Conservation (phyloP, 2,329 filamentous ascomycete species). For the Cadophora gregata region DNA sequence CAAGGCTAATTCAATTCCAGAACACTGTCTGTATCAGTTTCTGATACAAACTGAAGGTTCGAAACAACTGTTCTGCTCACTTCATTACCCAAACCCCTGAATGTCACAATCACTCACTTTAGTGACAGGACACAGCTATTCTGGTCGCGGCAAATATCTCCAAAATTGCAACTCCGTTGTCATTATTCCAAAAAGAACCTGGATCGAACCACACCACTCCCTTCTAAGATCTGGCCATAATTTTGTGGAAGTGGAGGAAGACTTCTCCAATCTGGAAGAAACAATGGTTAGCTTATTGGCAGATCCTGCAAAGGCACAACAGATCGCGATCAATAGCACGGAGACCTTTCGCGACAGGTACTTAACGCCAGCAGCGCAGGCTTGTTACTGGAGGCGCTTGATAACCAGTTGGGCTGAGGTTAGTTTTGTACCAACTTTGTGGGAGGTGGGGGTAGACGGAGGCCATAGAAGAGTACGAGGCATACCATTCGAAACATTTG, state of each 20-base stretch:
- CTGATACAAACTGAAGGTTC: slow-evolving; percentile 57
- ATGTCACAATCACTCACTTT: neutral
- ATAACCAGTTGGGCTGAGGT: slow-evolving; percentile 30
- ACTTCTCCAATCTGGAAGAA: slow-evolving; percentile 48
- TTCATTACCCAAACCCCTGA: neutral
- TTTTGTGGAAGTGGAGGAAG: slow-evolving; percentile 53
- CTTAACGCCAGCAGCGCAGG: slow-evolving; percentile 58
- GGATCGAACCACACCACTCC: slow-evolving; percentile 16
- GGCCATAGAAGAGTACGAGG: slow-evolving; percentile 13
- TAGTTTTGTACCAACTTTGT: slow-evolving; percentile 8
- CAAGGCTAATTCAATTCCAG: slow-evolving; percentile 52
- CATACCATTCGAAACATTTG: slow-evolving; percentile 21
- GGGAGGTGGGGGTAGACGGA: neutral
- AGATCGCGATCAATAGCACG: slow-evolving; percentile 48
- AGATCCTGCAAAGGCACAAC: slow-evolving; percentile 51
- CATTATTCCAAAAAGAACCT: slow-evolving; percentile 22
- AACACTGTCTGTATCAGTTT: slow-evolving; percentile 61
- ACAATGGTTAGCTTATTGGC: slow-evolving; percentile 50
- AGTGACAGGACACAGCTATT: slow-evolving; percentile 13
- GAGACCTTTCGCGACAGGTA: slow-evolving; percentile 52
- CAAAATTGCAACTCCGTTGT: slow-evolving; percentile 25
- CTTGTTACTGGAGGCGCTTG: slow-evolving; percentile 57
- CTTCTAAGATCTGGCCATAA: slow-evolving; percentile 50
- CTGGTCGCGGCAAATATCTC: slow-evolving; percentile 18
- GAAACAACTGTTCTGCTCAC: neutral